A percentile compares a stretch with the other conserved stretches of the same genome.
These are phyloP conservation scores for Vaccinium vitisidaea DNA, from an alignment of 148 eudicot genomes.

Conservation along the genomic window DNA sequence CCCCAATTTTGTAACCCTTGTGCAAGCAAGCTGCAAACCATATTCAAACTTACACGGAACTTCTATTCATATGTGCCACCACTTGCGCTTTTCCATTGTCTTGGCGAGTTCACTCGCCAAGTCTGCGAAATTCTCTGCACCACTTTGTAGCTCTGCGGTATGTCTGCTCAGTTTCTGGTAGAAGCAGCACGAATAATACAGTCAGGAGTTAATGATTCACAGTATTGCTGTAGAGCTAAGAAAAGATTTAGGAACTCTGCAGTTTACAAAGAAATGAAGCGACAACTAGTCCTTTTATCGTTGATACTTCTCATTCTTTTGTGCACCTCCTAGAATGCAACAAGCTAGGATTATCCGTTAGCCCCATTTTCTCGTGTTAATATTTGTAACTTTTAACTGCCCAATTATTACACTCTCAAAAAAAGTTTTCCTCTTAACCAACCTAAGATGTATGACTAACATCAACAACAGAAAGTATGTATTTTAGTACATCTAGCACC, in stretches of 20 bases:
- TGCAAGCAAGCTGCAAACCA: background rate
- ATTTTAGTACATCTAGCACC: background rate
- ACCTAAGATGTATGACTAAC: conserved; percentile 4
- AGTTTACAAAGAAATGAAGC: background rate
- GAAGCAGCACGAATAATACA: background rate
- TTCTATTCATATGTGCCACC: conserved; percentile 70
- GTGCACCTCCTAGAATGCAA: background rate
- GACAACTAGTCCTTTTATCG: background rate
- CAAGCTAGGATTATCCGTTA: background rate
- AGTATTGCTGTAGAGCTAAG: background rate
- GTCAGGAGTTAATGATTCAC: background rate
- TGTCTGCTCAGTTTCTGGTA: conserved; percentile 62
- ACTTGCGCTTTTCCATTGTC: conserved; percentile 80
- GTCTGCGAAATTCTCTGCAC: conserved; percentile 74
- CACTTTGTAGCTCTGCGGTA: conserved; percentile 76
- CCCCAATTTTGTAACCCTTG: background rate
- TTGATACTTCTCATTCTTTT: background rate
- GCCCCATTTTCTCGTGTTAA: background rate
- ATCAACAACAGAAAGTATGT: background rate
- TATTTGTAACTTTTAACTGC: background rate
- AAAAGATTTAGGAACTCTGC: conserved; percentile 3
- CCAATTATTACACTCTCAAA: background rate
- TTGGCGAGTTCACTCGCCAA: conserved; percentile 82
- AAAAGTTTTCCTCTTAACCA: background rate
- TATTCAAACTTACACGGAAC: background rate